A percentile compares a stretch with the other conserved stretches of the same genome.
Evolutionary conservation across 2,329 filamentous ascomycete species (phyloP).

Genomic region (Pseudogymnoascus sp.): DNA sequence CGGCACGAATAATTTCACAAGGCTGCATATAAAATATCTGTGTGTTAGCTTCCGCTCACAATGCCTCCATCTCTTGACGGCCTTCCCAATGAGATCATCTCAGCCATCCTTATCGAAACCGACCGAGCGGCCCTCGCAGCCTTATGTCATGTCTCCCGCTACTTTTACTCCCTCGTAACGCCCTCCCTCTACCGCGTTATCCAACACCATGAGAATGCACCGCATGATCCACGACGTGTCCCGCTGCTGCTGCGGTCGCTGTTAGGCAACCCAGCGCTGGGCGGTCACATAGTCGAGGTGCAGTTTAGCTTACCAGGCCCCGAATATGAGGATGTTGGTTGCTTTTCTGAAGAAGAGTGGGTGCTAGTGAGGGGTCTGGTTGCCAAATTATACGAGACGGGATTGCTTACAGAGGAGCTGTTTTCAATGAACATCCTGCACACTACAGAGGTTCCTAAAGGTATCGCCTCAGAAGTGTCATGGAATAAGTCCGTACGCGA

Average conservation of each 20-base stretch:
- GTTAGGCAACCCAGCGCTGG: background rate
- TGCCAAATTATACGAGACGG: background rate
- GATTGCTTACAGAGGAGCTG: background rate
- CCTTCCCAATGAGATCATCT: conserved; percentile 7
- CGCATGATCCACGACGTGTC: background rate
- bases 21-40: background rate
- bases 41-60: background rate
- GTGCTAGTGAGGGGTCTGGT: background rate
- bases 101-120: background rate
- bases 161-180: background rate
- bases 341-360: background rate
- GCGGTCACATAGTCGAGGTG: background rate
- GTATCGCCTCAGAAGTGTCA: background rate
- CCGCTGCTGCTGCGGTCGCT: background rate
- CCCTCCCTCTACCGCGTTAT: background rate
- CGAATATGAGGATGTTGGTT: background rate
- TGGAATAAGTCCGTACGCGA: background rate
- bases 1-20: background rate
- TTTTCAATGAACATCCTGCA: background rate
- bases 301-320: background rate
- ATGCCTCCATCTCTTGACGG: background rate
- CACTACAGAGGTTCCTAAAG: background rate
- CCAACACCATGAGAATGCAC: background rate
- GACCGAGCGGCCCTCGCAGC: background rate
- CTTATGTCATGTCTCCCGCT: background rate